Percentiles rank a stretch among this genome's conserved stretches.
These are phyloP conservation scores for Colletotrichum tropicicola DNA, from an alignment of 2,329 filamentous ascomycete species.

Conservation along the genomic window DNA sequence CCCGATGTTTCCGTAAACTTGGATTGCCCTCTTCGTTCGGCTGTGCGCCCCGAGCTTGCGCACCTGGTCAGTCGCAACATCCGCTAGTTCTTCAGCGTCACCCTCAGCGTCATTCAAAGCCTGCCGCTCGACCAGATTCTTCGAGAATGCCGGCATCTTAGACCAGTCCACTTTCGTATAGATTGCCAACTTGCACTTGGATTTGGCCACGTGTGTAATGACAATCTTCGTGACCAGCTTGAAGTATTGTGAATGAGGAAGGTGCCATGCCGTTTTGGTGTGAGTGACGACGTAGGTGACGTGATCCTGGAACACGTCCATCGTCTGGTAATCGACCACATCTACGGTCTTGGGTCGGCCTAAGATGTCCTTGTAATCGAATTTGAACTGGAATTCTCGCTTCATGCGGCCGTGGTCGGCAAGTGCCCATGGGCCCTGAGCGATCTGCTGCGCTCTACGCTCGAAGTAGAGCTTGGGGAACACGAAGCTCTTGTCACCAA, in stretches of 20 bases:
- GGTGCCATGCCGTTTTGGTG: constrained; percentile 78
- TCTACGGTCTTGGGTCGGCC: constrained; percentile 68
- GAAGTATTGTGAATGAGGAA: constrained; percentile 83
- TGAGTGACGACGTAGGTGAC: constrained; percentile 72
- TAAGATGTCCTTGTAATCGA: constrained; percentile 72
- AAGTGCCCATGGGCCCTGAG: constrained; percentile 85
- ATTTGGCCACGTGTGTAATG: constrained; percentile 92
- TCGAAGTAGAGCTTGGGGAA: constrained; percentile 93
- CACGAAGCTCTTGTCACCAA: constrained; percentile 94
- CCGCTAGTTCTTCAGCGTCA: constrained; percentile 78
- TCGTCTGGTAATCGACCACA: constrained; percentile 84
- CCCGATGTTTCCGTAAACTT: constrained; percentile 81
- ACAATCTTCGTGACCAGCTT: constrained; percentile 89
- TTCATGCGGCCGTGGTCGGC: constrained; percentile 76
- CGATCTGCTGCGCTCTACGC: constrained; percentile 79
- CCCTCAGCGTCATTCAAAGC: constrained; percentile 79
- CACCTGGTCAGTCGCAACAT: constrained; percentile 81
- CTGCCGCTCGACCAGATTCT: constrained; percentile 70
- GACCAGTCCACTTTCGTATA: constrained; percentile 91
- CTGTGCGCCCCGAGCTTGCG: constrained; percentile 77
- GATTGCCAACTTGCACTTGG: constrained; percentile 88
- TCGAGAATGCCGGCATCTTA: constrained; percentile 68
- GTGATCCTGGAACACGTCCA: constrained; percentile 84
- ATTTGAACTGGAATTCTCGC: constrained; percentile 83
- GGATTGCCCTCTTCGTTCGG: constrained; percentile 79